A percentile compares a stretch with the other conserved stretches of the same genome.
phyloP scores from a whole-genome alignment of 176 grass and related monocot species.

The Pontederia crassipes region DNA sequence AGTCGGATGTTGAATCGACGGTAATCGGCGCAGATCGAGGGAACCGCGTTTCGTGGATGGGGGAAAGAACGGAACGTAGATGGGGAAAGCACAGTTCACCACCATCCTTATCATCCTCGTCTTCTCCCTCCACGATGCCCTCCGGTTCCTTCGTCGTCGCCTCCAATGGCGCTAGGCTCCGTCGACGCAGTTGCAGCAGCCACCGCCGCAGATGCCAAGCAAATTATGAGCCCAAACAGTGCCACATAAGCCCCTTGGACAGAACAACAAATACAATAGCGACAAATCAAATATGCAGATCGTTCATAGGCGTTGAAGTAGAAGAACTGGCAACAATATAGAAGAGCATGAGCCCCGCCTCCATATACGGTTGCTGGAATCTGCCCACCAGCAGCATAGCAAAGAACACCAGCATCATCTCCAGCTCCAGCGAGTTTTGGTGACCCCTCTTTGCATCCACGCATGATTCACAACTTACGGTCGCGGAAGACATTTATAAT shows the following conservation, averaged over 20 bases:
- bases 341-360: conserved; percentile 40
- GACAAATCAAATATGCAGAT: background rate
- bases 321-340: conserved; percentile 73
- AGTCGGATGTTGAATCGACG: no score
- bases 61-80: no score
- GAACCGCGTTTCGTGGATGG: no score
- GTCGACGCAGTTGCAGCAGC: no score
- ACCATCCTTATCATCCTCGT: no score
- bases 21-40: no score
- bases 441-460: conserved; percentile 70
- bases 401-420: conserved; percentile 90
- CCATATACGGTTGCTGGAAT: conserved; percentile 54
- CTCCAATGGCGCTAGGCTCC: no score
- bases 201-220: conserved; percentile 57
- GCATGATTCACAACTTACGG: background rate
- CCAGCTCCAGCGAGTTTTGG: conserved; percentile 96
- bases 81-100: no score
- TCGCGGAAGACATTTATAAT: background rate
- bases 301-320: conserved; percentile 49
- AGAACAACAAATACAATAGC: background rate
- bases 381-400: conserved; percentile 65
- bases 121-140: no score
- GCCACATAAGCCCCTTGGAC: conserved; percentile 56
- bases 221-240: conserved; percentile 56
- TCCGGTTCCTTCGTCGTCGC: no score